A percentile compares a stretch with the other conserved stretches of the same genome.
Conservation (phyloP, 257 asterid genomes). For the Fraxinus anomala region DNA sequence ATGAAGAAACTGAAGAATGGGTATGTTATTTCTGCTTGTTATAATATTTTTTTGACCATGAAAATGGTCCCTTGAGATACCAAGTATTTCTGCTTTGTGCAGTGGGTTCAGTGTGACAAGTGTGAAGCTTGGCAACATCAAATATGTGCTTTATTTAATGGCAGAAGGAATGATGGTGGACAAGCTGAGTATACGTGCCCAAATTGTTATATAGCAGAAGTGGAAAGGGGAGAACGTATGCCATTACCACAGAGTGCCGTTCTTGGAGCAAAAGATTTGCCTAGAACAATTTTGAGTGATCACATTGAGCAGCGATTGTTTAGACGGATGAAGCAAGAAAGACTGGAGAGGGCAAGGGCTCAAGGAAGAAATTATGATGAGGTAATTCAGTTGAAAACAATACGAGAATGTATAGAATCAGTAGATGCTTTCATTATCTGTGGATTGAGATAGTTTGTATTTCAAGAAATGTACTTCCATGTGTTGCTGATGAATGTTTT, state of each 20-base stretch:
- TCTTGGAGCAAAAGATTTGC: constrained; percentile 95
- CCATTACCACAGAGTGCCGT: constrained; percentile 88
- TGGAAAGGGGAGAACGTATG: constrained; percentile 83
- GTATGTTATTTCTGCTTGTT: constrained; percentile 44
- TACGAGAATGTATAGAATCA: neutral
- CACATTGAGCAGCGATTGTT: constrained; percentile 86
- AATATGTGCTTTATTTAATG: constrained; percentile 90
- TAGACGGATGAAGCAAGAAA: constrained; percentile 73
- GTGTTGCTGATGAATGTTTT: constrained; percentile 6
- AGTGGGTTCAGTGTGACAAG: constrained; percentile 99
- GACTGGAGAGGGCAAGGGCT: constrained; percentile 78
- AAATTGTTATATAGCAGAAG: constrained; percentile 82
- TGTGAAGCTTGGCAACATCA: constrained; percentile 99
- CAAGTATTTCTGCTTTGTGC: constrained; percentile 40
- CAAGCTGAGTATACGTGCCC: constrained; percentile 99
- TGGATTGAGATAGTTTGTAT: constrained; percentile 15
- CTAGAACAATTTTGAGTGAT: constrained; percentile 86
- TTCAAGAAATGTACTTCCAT: constrained; percentile 21
- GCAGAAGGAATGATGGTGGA: constrained; percentile 93
- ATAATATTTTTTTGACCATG: constrained; percentile 16
- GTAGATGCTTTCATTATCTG: constrained; percentile 13
- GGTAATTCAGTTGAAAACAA: constrained; percentile 47
- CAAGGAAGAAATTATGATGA: constrained; percentile 85
- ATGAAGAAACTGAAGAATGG: constrained; percentile 99
- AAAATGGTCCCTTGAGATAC: constrained; percentile 20